Conservation (phyloP, 352 stramenopile genomes). For the Plasmopara halstedii region DNA sequence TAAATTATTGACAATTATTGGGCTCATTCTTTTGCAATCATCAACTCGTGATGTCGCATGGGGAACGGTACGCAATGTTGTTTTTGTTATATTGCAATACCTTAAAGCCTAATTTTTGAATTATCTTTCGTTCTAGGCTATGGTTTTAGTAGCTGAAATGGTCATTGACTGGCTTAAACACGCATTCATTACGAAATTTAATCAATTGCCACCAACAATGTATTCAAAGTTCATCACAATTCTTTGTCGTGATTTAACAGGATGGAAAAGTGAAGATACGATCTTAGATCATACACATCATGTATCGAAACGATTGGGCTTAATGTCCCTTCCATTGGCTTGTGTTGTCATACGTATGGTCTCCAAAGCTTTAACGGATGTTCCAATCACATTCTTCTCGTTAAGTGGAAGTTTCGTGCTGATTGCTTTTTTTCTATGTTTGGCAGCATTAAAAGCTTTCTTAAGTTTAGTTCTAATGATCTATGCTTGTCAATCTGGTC, state of each 20-base stretch:
- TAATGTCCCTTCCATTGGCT: conserved; percentile 91
- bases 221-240: conserved; percentile 96
- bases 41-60: conserved; percentile 63
- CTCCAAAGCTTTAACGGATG: conserved; percentile 48
- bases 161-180: conserved; percentile 99
- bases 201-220: conserved; percentile 89
- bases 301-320: conserved; percentile 88
- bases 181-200: conserved; percentile 99
- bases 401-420: conserved; percentile 38
- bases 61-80: conserved; percentile 46
- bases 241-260: conserved; percentile 91
- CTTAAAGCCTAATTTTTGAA: neutral
- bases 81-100: neutral
- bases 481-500: conserved; percentile 55
- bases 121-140: conserved; percentile 25
- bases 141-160: conserved; percentile 92
- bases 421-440: conserved; percentile 60
- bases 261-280: conserved; percentile 87
- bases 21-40: conserved; percentile 91
- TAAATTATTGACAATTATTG: conserved; percentile 95
- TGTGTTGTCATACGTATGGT: conserved; percentile 89
- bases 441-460: conserved; percentile 72
- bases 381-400: conserved; percentile 29
- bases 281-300: conserved; percentile 93
- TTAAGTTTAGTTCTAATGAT: conserved; percentile 74